phyloP scores from a whole-genome alignment of 805 yeast species.

The Starmerella tilneyi region DNA sequence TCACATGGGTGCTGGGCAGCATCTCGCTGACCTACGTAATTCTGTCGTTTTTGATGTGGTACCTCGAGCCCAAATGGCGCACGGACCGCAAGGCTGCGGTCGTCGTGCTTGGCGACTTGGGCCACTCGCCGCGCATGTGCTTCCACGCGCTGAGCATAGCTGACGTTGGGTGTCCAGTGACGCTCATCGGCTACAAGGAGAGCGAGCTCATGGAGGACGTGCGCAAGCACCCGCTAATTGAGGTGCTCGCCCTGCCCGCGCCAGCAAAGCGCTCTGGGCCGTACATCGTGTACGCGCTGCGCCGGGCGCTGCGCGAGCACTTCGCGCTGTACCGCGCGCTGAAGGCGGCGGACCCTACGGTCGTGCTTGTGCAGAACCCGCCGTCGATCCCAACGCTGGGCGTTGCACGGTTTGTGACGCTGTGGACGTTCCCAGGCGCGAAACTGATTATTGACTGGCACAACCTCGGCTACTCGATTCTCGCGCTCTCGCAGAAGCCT shows the following conservation, averaged over 20 bases:
- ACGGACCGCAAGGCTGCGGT: constrained; percentile 49
- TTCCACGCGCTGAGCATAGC: constrained; percentile 78
- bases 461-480: constrained; percentile 75
- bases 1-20: constrained; percentile 13
- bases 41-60: constrained; percentile 19
- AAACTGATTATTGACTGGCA: constrained; percentile 89
- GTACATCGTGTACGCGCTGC: constrained; percentile 45
- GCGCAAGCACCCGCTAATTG: constrained; percentile 24
- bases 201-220: constrained; percentile 27
- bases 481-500: constrained; percentile 43
- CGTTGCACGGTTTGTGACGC: constrained; percentile 46
- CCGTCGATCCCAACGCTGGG: constrained; percentile 80
- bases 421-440: constrained; percentile 42
- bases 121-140: constrained; percentile 90
- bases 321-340: constrained; percentile 40
- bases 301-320: constrained; percentile 53
- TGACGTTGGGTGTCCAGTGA: constrained; percentile 59
- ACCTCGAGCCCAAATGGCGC: constrained; percentile 23
- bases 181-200: constrained; percentile 64
- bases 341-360: constrained; percentile 30
- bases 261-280: constrained; percentile 33
- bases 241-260: constrained; percentile 27
- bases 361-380: constrained; percentile 71
- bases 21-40: constrained; percentile 16
- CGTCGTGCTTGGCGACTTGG: constrained; percentile 83